These are phyloP conservation scores for Elasticomyces elasticus DNA, from an alignment of 495 filamentous ascomycete genomes.

Conservation along the genomic window DNA sequence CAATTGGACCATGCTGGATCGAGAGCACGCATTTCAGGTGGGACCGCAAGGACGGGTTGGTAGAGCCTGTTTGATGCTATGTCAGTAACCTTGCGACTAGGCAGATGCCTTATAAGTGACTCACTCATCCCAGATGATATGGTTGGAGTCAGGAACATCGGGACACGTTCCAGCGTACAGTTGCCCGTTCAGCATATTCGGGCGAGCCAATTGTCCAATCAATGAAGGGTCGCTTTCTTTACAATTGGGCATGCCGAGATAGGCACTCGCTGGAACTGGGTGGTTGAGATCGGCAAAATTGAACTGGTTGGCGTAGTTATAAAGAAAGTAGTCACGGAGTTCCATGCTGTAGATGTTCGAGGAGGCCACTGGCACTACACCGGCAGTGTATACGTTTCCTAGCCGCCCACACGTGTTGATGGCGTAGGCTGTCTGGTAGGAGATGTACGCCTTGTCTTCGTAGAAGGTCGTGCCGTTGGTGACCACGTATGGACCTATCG, in stretches of 20 bases:
- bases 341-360: conserved; percentile 11
- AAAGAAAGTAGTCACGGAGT: background rate
- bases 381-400: conserved; percentile 1
- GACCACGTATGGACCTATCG: conserved; percentile 2
- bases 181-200: conserved; percentile 1
- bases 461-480: conserved; percentile 7
- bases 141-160: background rate
- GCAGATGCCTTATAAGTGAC: no score
- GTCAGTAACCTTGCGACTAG: background rate
- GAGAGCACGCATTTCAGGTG: conserved; percentile 7
- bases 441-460: conserved; percentile 11
- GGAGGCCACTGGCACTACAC: conserved; percentile 6
- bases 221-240: background rate
- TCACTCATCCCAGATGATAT: background rate
- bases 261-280: conserved; percentile 9
- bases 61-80: background rate
- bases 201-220: background rate
- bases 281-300: conserved; percentile 15
- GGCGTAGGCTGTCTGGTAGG: conserved; percentile 6
- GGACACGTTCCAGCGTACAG: background rate
- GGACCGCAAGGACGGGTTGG: conserved; percentile 1
- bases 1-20: conserved; percentile 9
- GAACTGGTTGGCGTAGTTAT: conserved; percentile 5
- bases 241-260: background rate
- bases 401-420: conserved; percentile 3